A percentile compares a stretch with the other conserved stretches of the same genome.
These are phyloP conservation scores for Saccharomyces uvarum DNA, from an alignment of 1,139 yeast species.

Conservation along the genomic window DNA sequence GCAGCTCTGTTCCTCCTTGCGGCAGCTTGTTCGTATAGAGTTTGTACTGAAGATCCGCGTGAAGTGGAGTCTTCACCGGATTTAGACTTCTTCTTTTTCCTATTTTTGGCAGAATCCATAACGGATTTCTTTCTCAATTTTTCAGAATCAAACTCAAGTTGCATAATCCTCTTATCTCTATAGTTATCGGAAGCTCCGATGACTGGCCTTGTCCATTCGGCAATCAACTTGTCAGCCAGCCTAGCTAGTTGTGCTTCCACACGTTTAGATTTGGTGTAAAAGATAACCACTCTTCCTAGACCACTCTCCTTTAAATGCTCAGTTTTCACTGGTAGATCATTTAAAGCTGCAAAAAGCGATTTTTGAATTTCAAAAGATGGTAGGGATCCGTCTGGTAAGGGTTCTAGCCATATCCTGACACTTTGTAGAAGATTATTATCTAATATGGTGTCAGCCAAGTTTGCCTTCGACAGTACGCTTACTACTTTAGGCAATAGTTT, in stretches of 20 bases:
- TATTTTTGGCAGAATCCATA: conserved; percentile 27
- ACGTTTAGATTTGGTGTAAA: conserved; percentile 83
- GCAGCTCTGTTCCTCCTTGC: conserved; percentile 90
- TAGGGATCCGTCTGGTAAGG: conserved; percentile 92
- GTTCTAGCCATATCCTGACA: conserved; percentile 94
- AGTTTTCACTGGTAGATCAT: conserved; percentile 82
- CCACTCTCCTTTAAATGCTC: conserved; percentile 93
- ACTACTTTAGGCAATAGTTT: conserved; percentile 73
- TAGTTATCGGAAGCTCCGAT: conserved; percentile 93
- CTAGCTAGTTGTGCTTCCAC: conserved; percentile 84
- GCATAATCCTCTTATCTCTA: conserved; percentile 73
- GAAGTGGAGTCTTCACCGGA: conserved; percentile 35
- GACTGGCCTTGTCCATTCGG: conserved; percentile 97
- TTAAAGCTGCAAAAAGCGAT: conserved; percentile 67
- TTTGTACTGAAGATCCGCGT: conserved; percentile 22
- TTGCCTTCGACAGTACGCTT: conserved; percentile 69
- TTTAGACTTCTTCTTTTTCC: conserved; percentile 23
- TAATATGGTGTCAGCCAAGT: conserved; percentile 81
- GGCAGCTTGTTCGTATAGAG: conserved; percentile 81
- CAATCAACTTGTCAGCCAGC: conserved; percentile 81
- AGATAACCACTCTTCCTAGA: conserved; percentile 86
- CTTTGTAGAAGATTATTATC: conserved; percentile 93
- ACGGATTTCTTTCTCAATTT: conserved; percentile 41
- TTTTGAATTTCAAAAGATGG: conserved; percentile 96
- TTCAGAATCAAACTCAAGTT: conserved; percentile 61